Evolutionary conservation across 1,139 yeast genomes (phyloP).

Genomic region (Meyerozyma athensensis): DNA sequence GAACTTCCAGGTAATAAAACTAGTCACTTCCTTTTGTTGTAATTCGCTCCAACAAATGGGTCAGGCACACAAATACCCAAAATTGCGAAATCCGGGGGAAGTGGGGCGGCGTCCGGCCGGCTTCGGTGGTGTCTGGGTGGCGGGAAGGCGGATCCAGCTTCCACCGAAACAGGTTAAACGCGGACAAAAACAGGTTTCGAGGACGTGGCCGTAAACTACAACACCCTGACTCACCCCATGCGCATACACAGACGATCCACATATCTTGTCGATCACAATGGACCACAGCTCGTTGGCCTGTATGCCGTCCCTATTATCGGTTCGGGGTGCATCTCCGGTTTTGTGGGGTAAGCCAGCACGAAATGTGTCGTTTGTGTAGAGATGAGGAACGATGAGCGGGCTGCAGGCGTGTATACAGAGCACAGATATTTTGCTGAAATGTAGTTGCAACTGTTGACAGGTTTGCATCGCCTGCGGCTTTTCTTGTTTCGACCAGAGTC

Average conservation of each 20-base stretch:
- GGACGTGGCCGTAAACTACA: too few species aligned
- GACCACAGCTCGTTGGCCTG: too few species aligned
- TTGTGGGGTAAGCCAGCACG: neutral
- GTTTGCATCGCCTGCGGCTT: neutral
- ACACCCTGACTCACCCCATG: too few species aligned
- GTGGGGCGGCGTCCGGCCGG: constrained; percentile 3
- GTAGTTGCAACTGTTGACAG: too few species aligned
- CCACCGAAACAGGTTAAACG: too few species aligned
- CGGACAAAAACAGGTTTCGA: too few species aligned
- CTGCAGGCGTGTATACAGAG: neutral
- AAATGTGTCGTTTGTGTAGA: too few species aligned
- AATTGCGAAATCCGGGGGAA: constrained; percentile 4
- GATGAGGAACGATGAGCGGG: neutral
- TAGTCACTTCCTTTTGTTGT: constrained; percentile 1
- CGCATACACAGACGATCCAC: too few species aligned
- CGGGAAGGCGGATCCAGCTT: too few species aligned
- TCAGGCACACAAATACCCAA: constrained; percentile 1
- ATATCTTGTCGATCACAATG: too few species aligned
- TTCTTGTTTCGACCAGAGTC: neutral
- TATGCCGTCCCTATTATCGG: too few species aligned
- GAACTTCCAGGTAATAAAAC: neutral
- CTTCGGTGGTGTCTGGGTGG: neutral
- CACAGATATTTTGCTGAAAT: too few species aligned
- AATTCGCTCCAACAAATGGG: constrained; percentile 3
- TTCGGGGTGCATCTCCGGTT: constrained; percentile 1